Base-by-base conservation (phyloP, 805 yeast species). In the Lachancea thermotolerans region DNA sequence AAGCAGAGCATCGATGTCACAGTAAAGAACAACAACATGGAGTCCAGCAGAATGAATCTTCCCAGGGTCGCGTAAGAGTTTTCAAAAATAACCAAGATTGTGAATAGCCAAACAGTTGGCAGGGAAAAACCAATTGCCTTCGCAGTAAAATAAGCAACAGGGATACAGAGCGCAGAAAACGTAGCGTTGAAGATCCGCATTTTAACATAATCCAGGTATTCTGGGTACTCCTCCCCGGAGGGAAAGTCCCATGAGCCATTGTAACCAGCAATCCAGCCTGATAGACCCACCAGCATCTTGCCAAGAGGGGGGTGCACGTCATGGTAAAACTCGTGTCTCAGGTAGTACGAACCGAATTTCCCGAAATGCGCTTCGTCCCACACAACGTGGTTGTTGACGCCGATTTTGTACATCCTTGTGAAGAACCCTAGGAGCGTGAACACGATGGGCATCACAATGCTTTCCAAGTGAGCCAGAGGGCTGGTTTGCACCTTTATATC, bases 361-460 rank as follows among this genome's bases (percentile, higher is more conserved):
- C 93, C 95, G 62, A 85, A 85, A 70, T 85, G 95, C 5, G 95
- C 93, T 64, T 85, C 95, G 68, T 85, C 95, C 95, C 95, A 85
- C 8, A 84, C 82, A 39, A 85, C 91, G 44, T 71, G 72, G 41
- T 75, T 63, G 47, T 79, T 73, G 29, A 67, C 65, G 17, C 76
- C 79, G 41, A 85, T 79, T 40, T 74, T 72, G 55, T 80, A 74
- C 49, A 81, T 70, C 56, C 93, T 73, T 7, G 81, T 74, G 48
- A 70, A 76, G 27, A 75, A 66, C 2, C 85, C 71, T 4, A 75
- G 16, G 0, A 56, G 51, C 0, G 81, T 75, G 39, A 77, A 60
- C 0, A 71, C 5, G 3, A 75, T 25, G 1, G 81, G 79, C 41
- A 72, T 72, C 15, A 67, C 42, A 37, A 62, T 42, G 4, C 70